Evolutionary conservation across 192 early-diverging fungal genomes (phyloP), one percentile per base, ranked within the genome.

Genomic region (Geranomyces michiganensis): DNA sequence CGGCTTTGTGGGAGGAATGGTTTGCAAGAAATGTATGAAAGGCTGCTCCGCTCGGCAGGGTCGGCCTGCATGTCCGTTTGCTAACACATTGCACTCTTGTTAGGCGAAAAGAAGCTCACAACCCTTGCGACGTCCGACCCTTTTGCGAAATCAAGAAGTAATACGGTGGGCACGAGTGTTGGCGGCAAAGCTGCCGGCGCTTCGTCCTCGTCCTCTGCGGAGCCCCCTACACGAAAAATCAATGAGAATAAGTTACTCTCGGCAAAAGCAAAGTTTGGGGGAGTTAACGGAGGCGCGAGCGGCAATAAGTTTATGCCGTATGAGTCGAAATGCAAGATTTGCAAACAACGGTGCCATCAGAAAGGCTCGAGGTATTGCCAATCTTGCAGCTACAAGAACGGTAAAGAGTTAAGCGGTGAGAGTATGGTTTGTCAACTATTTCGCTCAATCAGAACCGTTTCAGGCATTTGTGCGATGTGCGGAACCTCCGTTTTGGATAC

Each of bases 241-340:
- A 74, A 74, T 47, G 68, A 76, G 48, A 81, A 83, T 59, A 83
- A 73, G 44, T 77, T 80, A 14, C 76, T 80, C 3, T 80, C 81
- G 32, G 36, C 60, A 24, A 76, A 75, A 49, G 72, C 65, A 48
- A 73, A 76, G 31, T 47, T 62, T n/a, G 19, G 27, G 6, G 31
- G 59, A 30, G 31, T 61, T 7, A 29, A 29, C 5, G 59, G 51
- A 2, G 31, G 22, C 6, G 59, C 21, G 21, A 61, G 43, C 32
- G 29, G 29, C 5, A 45, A 22, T 41, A 73, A 77, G 49, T 80
- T 80, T 60, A 70, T 65, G 15, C 79, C 79, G 51, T 80, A 80
- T 53, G 75, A 74, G 30, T 32, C 59, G 13, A 70, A 63, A 44
- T 80, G 79, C 70, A 61, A 66, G 43, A 19, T 62, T 33, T 80